Base-by-base conservation (phyloP, 2,329 filamentous ascomycete genomes). In the Ramichloridium luteum region DNA sequence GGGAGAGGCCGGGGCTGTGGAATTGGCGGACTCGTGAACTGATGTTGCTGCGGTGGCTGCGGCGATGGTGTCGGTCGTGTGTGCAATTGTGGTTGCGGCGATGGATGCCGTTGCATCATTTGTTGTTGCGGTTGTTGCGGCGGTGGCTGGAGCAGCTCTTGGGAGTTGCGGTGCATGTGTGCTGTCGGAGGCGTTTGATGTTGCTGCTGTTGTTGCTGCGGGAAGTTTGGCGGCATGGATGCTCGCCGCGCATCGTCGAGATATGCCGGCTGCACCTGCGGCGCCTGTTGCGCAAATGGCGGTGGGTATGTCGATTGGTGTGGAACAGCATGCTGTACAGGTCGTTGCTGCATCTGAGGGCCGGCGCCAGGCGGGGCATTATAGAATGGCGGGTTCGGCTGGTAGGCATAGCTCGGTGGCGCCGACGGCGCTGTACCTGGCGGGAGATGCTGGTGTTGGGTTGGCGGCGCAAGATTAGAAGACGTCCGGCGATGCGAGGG, bases 351-450 rank as follows among this genome's bases (percentile, higher is more conserved):
- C 52, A 66, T 68, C 43, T 62, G 60, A 36, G 58, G 56, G 15
- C 64, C 58, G 30, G 64, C 58, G 41, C 68, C 79, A 6, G 74
- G 74, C 34, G 47, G 47, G 9, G 45, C 49, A 48, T 84, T 83
- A 58, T 93, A 93, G 45, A 93, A 83, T 18, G 80, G 74, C 23
- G 81, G 81, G 41, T 90, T 85, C 3, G 81, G 76, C 66, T 92
- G 83, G 53, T 85, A 94, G 3, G 80, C 72, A 56, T 81, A 93
- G 33, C 73, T 81, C 16, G 50, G 48, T 32, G 54, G 61, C 10
- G 27, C 20, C n/a, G 8, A n/a, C 13, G 67, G 65, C 18, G 69
- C 70, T 28, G 76, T 76, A 16, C 74, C 65, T 44, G 72, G 67
- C 23, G 72, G 73, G 23, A 65, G 66, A 37, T 64, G 67, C 36